Base-by-base conservation (phyloP, 768 basidiomycete genomes). In the Boletus rubroflammeus region DNA sequence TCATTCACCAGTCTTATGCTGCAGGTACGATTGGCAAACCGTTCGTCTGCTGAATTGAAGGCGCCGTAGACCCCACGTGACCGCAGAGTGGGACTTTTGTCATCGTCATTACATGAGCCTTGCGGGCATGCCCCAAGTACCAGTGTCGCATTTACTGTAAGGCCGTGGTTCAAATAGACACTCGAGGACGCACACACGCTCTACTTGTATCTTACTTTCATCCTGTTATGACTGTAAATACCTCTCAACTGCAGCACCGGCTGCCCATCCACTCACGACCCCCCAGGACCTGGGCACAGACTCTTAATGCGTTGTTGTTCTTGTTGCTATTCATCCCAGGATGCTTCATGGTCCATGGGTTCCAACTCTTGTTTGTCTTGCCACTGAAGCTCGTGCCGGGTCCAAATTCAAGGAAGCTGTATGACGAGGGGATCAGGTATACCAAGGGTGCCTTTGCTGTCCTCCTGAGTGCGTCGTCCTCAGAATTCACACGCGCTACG, bases 391-490 rank as follows among this genome's bases (percentile, higher is more conserved):
- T 85, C 21, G 68, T 90, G 3, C 86, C 89, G n/a, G 80, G 83
- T 48, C 66, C 74, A 26, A 78, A 73, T 68, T 75, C 86, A 6
- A 73, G 72, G 54, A 72, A 70, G 21, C 64, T 85, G 47, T 93
- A 91, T 66, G 78, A 85, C 47, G 74, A 81, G 49, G 88, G 86
- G 1, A 82, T 93, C 47, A 78, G 85, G 36, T 86, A 86, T 62
- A 91, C 89, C 53, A 93, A 95, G 72, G 90, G 88, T 26, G 79
- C 86, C 15, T 93, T 92, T 70, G 91, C 84, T 19, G 76, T 77
- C 59, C 76, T 95, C 28, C 70, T 90, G 65, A 80, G 91, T 91
- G 62, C 65, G 84, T 78, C 39, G 14, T 51, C 21, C 35, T 47
- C 40, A 11, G 29, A 38, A 36, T 47, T 51, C 25, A 26, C 51